Evolutionary conservation across 164 flowering plant species (phyloP), one percentile per base, ranked within the genome.

Genomic region (Hamamelis virginiana): DNA sequence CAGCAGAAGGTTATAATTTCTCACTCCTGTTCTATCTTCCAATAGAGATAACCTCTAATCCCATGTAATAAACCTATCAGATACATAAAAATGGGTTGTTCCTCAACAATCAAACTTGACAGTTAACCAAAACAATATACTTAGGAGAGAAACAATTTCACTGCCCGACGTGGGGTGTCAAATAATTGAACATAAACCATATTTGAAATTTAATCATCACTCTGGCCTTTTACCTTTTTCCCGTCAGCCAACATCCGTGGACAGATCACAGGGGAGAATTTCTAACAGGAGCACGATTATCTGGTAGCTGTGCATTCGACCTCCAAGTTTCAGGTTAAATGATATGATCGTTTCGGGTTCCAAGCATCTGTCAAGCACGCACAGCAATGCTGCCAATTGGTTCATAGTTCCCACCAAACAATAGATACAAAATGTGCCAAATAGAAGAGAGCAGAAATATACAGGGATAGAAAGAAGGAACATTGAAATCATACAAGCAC

Each of bases 401-500:
- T 63, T 41, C 28, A 41, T 23, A 12, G 41, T 44, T 58, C 44
- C 69, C 56, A n/a, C 65, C 51, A 70, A 25, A 28, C 19, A 44
- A 45, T 9, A 9, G 15, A 52, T n/a, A 23, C 46, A n/a, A 68
- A 45, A 18, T 15, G 21, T 38, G 21, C 60, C 62, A 28, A 38
- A 44, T 19, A 13, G 22, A 59, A 51, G 22, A 38, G 15, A 2
- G 11, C 27, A 55, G 26, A 60, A 41, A 47, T 1, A 33, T 56
- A 38, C 26, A 45, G 1, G 1, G 51, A 33, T 22, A 38, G 11
- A 5, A 9, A 50, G 11, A 28, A 41, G 28, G 53, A 62, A 22
- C 23, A 59, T 6, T 59, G 6, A 44, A 59, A 46, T 52, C 66
- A 71, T 64, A 71, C 75, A 67, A 69, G 59, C 65, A 60, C 27